Percentiles rank a stretch among this genome's conserved stretches.
These are phyloP conservation scores for Nephelium lappaceum DNA, from an alignment of 345 rosid species.

Conservation along the genomic window DNA sequence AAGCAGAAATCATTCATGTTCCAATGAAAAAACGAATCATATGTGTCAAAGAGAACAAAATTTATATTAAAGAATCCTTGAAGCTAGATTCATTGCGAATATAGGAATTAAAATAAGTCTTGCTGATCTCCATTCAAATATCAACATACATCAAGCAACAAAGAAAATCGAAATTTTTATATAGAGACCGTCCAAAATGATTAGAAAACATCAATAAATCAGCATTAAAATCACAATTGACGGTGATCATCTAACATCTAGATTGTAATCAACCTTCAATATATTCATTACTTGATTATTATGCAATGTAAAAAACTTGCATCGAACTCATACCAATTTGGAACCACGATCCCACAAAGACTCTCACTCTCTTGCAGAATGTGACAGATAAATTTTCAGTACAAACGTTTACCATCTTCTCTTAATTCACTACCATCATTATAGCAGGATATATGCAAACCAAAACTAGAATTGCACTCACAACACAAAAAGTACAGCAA, in stretches of 20 bases:
- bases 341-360: too few species aligned
- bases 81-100: neutral
- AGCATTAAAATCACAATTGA: neutral
- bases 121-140: neutral
- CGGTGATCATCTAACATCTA: neutral
- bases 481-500: neutral
- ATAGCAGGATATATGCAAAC: neutral
- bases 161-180: neutral
- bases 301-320: neutral
- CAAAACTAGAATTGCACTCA: neutral
- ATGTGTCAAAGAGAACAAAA: neutral
- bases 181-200: neutral
- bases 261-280: neutral
- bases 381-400: neutral
- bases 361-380: neutral
- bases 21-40: neutral
- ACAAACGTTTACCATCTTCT: neutral
- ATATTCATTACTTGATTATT: neutral
- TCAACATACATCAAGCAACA: neutral
- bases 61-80: too few species aligned
- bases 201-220: neutral
- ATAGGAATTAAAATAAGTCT: neutral
- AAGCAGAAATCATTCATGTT: neutral
- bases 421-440: neutral
- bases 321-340: too few species aligned